These are phyloP conservation scores for Botrytis cinerea DNA, from an alignment of 2,329 filamentous ascomycete species.

Conservation along the genomic window DNA sequence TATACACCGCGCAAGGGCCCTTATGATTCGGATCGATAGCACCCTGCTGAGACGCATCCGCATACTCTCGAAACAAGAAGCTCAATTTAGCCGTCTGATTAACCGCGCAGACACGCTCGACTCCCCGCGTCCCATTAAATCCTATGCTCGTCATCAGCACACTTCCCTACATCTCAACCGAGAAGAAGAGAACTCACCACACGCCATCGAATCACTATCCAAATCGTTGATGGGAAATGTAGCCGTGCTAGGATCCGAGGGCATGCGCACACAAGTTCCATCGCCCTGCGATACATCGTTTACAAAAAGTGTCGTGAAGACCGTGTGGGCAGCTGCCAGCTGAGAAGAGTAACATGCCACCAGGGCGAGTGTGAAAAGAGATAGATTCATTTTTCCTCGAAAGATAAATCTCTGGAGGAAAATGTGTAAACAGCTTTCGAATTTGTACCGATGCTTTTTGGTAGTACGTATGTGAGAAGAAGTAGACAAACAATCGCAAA, in stretches of 20 bases:
- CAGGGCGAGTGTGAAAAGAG: constrained; percentile 27
- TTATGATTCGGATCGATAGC: constrained; percentile 62
- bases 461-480: not conserved
- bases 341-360: constrained; percentile 26
- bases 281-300: constrained; percentile 66
- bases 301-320: constrained; percentile 65
- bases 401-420: constrained; percentile 11
- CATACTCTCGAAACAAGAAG: constrained; percentile 66
- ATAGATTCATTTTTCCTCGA: constrained; percentile 10
- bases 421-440: not conserved
- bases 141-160: constrained; percentile 39
- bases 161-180: not conserved
- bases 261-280: constrained; percentile 71
- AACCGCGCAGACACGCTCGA: constrained; percentile 50
- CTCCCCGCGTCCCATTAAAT: constrained; percentile 50
- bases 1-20: constrained; percentile 72
- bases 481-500: not conserved
- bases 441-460: not conserved
- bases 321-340: constrained; percentile 56
- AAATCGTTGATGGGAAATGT: constrained; percentile 61
- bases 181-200: constrained; percentile 53
- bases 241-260: constrained; percentile 51
- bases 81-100: constrained; percentile 32
- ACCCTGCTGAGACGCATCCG: constrained; percentile 55
- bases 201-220: constrained; percentile 65